These are phyloP conservation scores for Aspergillus ibericus DNA, from an alignment of 2,329 filamentous ascomycete species.

Conservation along the genomic window DNA sequence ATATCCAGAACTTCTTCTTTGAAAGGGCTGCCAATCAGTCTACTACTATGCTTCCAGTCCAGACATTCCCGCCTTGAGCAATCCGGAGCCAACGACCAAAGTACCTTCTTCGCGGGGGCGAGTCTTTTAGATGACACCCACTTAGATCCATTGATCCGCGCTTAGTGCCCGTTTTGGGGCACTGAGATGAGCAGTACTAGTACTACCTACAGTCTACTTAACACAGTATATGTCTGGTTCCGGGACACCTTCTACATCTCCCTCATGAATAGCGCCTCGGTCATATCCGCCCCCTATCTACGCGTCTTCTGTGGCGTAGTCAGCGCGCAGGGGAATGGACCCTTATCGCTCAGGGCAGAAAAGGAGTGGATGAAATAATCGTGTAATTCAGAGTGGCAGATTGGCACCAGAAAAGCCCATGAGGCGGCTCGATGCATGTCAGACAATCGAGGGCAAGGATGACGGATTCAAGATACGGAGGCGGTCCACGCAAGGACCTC, in stretches of 20 bases:
- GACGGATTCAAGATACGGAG: background rate
- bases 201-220: background rate
- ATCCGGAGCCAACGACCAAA: background rate
- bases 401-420: background rate
- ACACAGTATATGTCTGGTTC: background rate
- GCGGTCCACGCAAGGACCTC: background rate
- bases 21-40: background rate
- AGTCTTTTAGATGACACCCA: background rate
- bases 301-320: background rate
- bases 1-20: background rate
- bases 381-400: background rate
- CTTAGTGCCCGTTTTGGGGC: background rate
- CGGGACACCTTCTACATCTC: background rate
- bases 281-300: background rate
- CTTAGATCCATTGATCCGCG: background rate
- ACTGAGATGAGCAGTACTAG: background rate
- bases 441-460: conserved; percentile 3
- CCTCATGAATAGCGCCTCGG: background rate
- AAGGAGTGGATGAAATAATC: background rate
- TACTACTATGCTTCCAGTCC: background rate
- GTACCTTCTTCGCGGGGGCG: background rate
- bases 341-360: background rate
- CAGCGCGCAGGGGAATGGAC: background rate
- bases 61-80: background rate
- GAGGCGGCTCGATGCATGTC: conserved; percentile 11